Conservation (phyloP, 352 stramenopile genomes). For the Pythium aquatile region DNA sequence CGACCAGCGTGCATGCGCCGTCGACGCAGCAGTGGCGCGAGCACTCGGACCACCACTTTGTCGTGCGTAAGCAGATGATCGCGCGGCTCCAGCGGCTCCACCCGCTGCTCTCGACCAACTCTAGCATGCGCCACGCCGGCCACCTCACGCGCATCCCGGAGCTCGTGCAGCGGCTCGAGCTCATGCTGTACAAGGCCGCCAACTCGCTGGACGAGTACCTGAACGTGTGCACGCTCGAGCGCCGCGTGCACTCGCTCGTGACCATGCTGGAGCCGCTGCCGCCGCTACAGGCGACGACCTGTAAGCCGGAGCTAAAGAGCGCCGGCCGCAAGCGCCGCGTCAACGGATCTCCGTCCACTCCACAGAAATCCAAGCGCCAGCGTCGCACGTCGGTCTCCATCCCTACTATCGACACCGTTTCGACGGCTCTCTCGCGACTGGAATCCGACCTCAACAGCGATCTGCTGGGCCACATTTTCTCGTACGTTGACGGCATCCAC, state of each 20-base stretch:
- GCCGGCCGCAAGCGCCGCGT: conserved; percentile 15
- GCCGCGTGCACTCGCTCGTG: conserved; percentile 70
- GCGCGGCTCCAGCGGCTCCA: conserved; percentile 35
- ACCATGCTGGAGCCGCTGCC: conserved; percentile 52
- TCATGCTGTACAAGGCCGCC: conserved; percentile 72
- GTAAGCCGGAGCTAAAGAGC: background rate
- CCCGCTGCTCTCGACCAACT: conserved; percentile 27
- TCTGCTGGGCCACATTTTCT: conserved; percentile 53
- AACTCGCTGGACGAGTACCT: conserved; percentile 65
- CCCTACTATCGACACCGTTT: conserved; percentile 5
- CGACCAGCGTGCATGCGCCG: background rate
- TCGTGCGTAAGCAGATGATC: conserved; percentile 54
- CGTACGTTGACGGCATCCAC: conserved; percentile 52
- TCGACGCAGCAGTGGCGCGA: conserved; percentile 10
- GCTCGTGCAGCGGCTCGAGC: conserved; percentile 70
- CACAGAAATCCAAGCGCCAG: conserved; percentile 14
- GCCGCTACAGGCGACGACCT: background rate
- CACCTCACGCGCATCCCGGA: conserved; percentile 34
- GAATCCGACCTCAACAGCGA: conserved; percentile 58
- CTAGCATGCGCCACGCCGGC: conserved; percentile 24
- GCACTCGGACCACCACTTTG: conserved; percentile 33
- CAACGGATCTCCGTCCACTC: conserved; percentile 19
- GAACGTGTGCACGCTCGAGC: conserved; percentile 59
- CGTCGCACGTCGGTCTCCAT: background rate
- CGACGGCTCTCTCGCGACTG: conserved; percentile 11